A percentile compares a stretch with the other conserved stretches of the same genome.
phyloP scores from a whole-genome alignment of 345 rosid genomes.

The Gossypium raimondii region DNA sequence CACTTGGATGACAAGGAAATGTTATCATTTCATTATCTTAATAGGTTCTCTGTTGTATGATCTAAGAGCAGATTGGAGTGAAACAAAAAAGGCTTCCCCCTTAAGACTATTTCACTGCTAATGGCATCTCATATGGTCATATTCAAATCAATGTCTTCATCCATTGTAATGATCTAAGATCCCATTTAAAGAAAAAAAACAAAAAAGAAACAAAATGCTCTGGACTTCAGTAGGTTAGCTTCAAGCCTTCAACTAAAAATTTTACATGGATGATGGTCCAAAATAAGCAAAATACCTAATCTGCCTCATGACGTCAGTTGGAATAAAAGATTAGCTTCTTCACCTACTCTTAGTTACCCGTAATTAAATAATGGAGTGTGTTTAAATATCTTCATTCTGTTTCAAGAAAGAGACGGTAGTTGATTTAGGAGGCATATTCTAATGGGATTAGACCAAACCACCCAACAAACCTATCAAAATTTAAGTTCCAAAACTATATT shows the following conservation, averaged over 20 bases:
- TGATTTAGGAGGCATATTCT: not conserved
- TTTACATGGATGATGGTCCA: not conserved
- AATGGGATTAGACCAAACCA: not conserved
- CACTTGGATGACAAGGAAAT: no score
- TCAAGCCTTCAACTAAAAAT: not conserved
- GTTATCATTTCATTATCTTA: no score
- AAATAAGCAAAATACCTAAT: not conserved
- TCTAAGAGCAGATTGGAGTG: no score
- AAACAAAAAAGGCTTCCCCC: no score
- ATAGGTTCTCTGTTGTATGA: no score
- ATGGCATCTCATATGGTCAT: no score
- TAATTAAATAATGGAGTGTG: not conserved
- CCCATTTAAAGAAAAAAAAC: not conserved
- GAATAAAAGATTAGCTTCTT: not conserved
- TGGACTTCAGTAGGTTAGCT: not conserved
- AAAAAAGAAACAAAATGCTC: not conserved
- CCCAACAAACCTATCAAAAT: not conserved
- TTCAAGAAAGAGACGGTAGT: not conserved
- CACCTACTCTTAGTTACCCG: not conserved
- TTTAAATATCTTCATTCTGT: not conserved
- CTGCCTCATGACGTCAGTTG: not conserved
- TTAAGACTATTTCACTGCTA: no score
- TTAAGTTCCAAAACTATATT: not conserved
- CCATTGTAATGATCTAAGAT: not conserved
- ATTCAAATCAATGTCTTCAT: not conserved